Percentiles rank a stretch among this genome's conserved stretches.
Evolutionary conservation across 2,329 filamentous ascomycete genomes (phyloP).

Genomic region (Hymenoscyphus linearis): DNA sequence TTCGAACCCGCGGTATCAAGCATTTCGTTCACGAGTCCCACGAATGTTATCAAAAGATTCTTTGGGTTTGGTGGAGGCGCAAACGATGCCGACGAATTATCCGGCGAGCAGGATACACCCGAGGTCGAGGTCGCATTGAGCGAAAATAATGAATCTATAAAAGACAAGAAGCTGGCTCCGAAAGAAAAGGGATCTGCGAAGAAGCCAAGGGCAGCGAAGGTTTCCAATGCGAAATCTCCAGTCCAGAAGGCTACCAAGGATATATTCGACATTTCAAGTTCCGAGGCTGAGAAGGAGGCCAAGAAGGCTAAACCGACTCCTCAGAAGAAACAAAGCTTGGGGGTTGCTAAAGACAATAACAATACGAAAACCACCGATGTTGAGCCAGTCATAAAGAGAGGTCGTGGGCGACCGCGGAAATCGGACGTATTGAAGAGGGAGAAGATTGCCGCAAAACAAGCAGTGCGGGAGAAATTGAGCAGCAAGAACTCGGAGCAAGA

Average conservation of each 20-base stretch:
- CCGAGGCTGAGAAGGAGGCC: not conserved
- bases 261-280: not conserved
- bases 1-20: slow-evolving; percentile 7
- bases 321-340: not conserved
- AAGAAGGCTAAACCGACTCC: not conserved
- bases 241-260: not conserved
- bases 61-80: not conserved
- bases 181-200: not conserved
- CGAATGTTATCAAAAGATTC: not conserved
- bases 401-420: slow-evolving; percentile 17
- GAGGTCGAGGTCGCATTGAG: not conserved
- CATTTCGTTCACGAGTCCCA: not conserved
- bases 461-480: slow-evolving; percentile 15
- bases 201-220: not conserved
- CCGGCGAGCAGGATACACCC: not conserved
- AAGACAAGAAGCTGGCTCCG: not conserved
- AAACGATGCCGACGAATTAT: slow-evolving; percentile 5
- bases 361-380: not conserved
- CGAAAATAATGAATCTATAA: not conserved
- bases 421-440: slow-evolving; percentile 19
- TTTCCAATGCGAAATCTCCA: not conserved
- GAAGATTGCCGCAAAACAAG: slow-evolving; percentile 18
- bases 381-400: slow-evolving; percentile 5
- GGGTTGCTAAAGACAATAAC: not conserved
- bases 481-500: slow-evolving; percentile 2